Evolutionary conservation across 2,329 filamentous ascomycete genomes (phyloP), one percentile per base, ranked within the genome.

Genomic region (Elsinoe perseae): DNA sequence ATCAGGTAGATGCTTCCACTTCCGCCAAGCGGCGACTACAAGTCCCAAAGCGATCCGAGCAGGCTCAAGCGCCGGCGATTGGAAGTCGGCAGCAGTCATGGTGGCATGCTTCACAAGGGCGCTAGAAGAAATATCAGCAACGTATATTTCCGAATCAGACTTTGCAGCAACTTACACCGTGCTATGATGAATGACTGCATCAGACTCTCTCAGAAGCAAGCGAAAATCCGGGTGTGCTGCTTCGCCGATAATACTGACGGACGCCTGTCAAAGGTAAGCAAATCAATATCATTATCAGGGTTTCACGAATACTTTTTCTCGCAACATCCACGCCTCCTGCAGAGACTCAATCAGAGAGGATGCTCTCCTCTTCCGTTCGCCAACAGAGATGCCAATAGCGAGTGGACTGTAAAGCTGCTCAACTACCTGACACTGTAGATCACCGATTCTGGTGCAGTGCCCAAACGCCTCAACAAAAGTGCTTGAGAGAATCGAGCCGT

Each of bases 401-500:
- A 14, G 40, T 6, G 40, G 40, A 25, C 44, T 50, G 61, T 85
- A 85, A 1, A 83, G 65, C 2, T 77, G 70, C 61, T 81, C 77
- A 61, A 85, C 86, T 4, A 82, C 76, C 12, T 78, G 72, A 12
- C 81, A 80, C 60, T 84, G 78, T 8, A 86, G 73, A 21, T 75
- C 75, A 7, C 79, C 77, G 5, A 80, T 73, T 23, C 72, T 72
- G 38, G 83, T 75, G 80, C 81, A 85, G 32, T 77, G 67, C 9
- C 71, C 67, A 23, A 80, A 77, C 21, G 82, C 68, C 6, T 68
- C 65, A 3, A 73, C 74, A 68, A 78, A 79, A 28, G 74, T 72
- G 52, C 73, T 61, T 61, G 65, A 48, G 14, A 58, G 32, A 8
- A 46, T 43, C 3, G 53, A 48, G 25, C 36, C 25, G 23, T 50